Conservation (phyloP, 73 alveolate species). For the Effrenium voratum region DNA sequence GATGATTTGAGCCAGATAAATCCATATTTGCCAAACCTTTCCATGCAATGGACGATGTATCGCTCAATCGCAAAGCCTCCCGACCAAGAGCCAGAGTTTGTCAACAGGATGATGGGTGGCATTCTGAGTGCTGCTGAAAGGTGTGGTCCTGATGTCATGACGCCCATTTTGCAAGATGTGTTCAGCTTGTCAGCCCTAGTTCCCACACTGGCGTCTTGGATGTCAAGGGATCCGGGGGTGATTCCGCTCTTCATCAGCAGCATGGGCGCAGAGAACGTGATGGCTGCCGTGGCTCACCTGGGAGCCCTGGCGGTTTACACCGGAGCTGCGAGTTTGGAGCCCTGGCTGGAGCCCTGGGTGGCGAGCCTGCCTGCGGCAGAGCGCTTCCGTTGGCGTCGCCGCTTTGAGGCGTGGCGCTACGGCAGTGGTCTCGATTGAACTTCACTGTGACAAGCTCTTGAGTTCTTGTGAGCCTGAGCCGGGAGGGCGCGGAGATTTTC, state of each 20-base stretch:
- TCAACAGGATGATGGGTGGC: constrained; percentile 87
- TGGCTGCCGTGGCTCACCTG: constrained; percentile 45
- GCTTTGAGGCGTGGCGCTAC: constrained; percentile 77
- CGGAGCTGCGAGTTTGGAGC: constrained; percentile 51
- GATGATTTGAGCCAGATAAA: constrained; percentile 62
- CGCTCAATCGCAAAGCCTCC: constrained; percentile 90
- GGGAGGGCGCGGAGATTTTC: too few species aligned
- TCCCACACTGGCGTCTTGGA: constrained; percentile 62
- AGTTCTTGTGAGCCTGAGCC: too few species aligned
- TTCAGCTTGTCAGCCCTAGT: constrained; percentile 47
- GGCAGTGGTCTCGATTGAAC: constrained; percentile 86
- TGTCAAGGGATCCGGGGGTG: constrained; percentile 46
- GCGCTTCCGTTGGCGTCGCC: constrained; percentile 86
- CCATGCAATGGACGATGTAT: constrained; percentile 93
- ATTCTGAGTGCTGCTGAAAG: constrained; percentile 60
- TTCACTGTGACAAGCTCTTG: too few species aligned
- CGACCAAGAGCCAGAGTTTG: constrained; percentile 78
- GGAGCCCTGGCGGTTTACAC: constrained; percentile 57
- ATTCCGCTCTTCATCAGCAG: constrained; percentile 64
- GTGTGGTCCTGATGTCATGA: constrained; percentile 72
- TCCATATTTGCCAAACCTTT: constrained; percentile 68
- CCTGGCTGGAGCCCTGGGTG: constrained; percentile 32
- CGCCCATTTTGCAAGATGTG: constrained; percentile 81
- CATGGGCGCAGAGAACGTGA: constrained; percentile 59
- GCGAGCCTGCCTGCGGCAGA: constrained; percentile 31